Evolutionary conservation across 2,329 filamentous ascomycete species (phyloP).

Genomic region (Aspergillus fijiensis): DNA sequence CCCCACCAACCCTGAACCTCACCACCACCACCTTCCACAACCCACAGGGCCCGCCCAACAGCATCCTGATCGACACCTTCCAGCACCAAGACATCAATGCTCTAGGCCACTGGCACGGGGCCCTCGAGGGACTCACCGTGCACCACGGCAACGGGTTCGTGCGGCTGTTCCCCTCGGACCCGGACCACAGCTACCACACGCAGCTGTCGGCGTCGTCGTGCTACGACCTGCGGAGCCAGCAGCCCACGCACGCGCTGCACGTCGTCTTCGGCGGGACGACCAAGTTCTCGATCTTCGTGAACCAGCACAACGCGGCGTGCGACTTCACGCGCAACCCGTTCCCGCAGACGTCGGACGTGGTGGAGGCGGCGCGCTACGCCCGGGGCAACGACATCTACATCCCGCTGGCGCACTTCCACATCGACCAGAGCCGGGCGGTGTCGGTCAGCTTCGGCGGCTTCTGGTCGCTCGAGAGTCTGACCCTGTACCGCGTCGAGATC

Average conservation of each 20-base stretch:
- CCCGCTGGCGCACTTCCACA: slow-evolving; percentile 64
- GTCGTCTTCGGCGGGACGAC: slow-evolving; percentile 62
- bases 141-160: slow-evolving; percentile 54
- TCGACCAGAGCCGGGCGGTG: slow-evolving; percentile 57
- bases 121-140: slow-evolving; percentile 59
- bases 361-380: slow-evolving; percentile 63
- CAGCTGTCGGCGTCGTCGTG: slow-evolving; percentile 56
- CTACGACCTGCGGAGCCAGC: slow-evolving; percentile 55
- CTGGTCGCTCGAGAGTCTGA: slow-evolving; percentile 53
- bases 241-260: slow-evolving; percentile 59
- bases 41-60: background rate
- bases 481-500: slow-evolving; percentile 61
- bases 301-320: slow-evolving; percentile 65
- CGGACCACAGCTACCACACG: slow-evolving; percentile 63
- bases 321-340: slow-evolving; percentile 57
- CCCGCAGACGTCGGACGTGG: slow-evolving; percentile 66
- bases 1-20: background rate
- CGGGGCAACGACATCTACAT: slow-evolving; percentile 61
- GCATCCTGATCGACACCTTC: slow-evolving; percentile 61
- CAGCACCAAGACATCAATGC: slow-evolving; percentile 54
- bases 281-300: slow-evolving; percentile 63
- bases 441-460: slow-evolving; percentile 66
- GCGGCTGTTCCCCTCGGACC: slow-evolving; percentile 58
- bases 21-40: background rate
- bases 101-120: slow-evolving; percentile 65